These are phyloP conservation scores for Paraphoma sp. DNA, from an alignment of 2,329 filamentous ascomycete genomes.

Conservation along the genomic window DNA sequence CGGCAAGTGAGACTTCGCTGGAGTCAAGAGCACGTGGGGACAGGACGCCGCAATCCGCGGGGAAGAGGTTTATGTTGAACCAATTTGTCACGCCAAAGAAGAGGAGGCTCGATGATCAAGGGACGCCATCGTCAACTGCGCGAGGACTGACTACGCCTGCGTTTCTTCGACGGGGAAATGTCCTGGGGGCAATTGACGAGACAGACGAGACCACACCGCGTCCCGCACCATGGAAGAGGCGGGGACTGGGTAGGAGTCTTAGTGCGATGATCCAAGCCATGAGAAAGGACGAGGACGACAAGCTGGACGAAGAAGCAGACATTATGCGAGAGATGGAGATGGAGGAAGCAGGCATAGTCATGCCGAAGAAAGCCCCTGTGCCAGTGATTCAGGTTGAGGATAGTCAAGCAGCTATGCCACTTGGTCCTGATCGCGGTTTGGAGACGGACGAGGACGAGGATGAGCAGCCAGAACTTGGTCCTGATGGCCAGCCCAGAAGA, in stretches of 20 bases:
- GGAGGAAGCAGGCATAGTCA: slow-evolving; percentile 39
- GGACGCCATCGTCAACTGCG: slow-evolving; percentile 42
- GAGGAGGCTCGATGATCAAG: slow-evolving; percentile 50
- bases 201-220: slow-evolving; percentile 49
- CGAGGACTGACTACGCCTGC: slow-evolving; percentile 70
- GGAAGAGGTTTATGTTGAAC: slow-evolving; percentile 68
- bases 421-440: slow-evolving; percentile 52
- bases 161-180: slow-evolving; percentile 66
- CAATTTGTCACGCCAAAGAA: slow-evolving; percentile 68
- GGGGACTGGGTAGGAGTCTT: slow-evolving; percentile 67
- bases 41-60: slow-evolving; percentile 59
- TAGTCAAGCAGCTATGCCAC: slow-evolving; percentile 52
- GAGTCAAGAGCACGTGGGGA: slow-evolving; percentile 41
- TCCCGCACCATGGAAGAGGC: slow-evolving; percentile 52
- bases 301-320: slow-evolving; percentile 75
- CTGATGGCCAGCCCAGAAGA: slow-evolving; percentile 66
- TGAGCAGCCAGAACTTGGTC: slow-evolving; percentile 51
- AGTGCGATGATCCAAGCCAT: slow-evolving; percentile 77
- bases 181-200: slow-evolving; percentile 63
- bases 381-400: slow-evolving; percentile 50
- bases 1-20: slow-evolving; percentile 34
- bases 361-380: slow-evolving; percentile 33
- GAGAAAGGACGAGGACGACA: slow-evolving; percentile 60
- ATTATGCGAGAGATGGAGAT: slow-evolving; percentile 74
- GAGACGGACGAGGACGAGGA: slow-evolving; percentile 68